Base-by-base conservation (phyloP, 192 early-diverging fungal genomes). In the Thoreauomyces humboldtii region DNA sequence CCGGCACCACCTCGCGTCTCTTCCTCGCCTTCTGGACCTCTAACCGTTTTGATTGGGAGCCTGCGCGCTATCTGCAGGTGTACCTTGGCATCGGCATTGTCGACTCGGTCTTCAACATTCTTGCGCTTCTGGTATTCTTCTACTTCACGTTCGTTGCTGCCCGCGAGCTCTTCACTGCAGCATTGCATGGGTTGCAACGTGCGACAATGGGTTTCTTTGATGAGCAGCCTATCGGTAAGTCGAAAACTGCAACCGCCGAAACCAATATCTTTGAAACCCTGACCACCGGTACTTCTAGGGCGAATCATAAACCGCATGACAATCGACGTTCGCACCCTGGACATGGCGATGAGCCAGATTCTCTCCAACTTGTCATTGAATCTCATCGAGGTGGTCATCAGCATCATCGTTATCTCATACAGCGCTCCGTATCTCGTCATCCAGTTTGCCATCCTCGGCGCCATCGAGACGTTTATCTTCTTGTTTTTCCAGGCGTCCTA, bases 301-400 rank as follows among this genome's bases (percentile, higher is more conserved):
- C 73, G 87, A 14, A 86, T 89, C 43, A 28, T 89, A 70, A 97
- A 93, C 74, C 74, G 95, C 24, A 91, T 96, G 62, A 88, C 89
- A 37, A 85, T 85, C 15, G 93, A 77, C 47, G 64, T 81, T 43
- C 33, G 56, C 6, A 31, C 73, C 7, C 64, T 81, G 29, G 87
- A 90, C 57, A 74, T 58, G 82, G 14, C 66, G 73, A n/a, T 84
- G 1, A 29, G 27, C 5, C 17, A 6, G 50, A 22, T 52, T 15
- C 5, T 5, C 25, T 17, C 29, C 4, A 70, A 72, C n/a, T 53
- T 83, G 53, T 66, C n/a, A n/a, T n/a, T n/a, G n/a, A n/a, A n/a
- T n/a, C 32, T 52, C 15, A 29, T 52, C 24, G 83, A 82, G 0
- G 83, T 90, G 63, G 9, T 67, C n/a, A 59, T 27, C 15, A 33